Evolutionary conservation across 208 protist genomes (phyloP).

Genomic region (Trichomonas tenax): DNA sequence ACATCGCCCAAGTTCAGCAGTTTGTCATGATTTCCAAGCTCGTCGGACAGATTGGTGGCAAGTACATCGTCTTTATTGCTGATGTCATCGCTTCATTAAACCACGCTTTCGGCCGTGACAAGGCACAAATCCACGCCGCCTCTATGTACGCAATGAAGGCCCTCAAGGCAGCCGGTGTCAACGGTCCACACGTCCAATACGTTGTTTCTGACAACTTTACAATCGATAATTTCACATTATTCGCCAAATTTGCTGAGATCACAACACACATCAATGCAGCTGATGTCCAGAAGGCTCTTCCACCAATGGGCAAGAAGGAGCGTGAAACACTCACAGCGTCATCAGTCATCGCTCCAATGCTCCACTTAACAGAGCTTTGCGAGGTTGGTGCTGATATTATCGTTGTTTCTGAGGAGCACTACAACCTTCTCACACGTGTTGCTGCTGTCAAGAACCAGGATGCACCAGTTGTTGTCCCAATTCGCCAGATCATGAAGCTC

Average conservation of each 20-base stretch:
- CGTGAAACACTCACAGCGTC: not conserved
- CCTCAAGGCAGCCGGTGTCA: not conserved
- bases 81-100: not conserved
- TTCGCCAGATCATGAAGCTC: not conserved
- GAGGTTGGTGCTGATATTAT: not conserved
- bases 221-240: not conserved
- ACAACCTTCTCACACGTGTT: not conserved
- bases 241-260: not conserved
- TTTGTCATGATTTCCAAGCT: not conserved
- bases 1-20: not conserved
- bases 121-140: not conserved
- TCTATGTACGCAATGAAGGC: not conserved
- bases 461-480: not conserved
- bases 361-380: not conserved
- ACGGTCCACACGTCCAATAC: not conserved
- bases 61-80: conserved; percentile 7
- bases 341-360: not conserved
- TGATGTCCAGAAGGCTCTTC: not conserved
- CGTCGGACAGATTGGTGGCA: not conserved
- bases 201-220: not conserved
- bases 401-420: not conserved
- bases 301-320: not conserved
- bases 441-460: not conserved
- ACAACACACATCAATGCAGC: not conserved
- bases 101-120: not conserved